These are phyloP conservation scores for Malassezia vespertilionis DNA, from an alignment of 1,284 basidiomycete species.

Conservation along the genomic window DNA sequence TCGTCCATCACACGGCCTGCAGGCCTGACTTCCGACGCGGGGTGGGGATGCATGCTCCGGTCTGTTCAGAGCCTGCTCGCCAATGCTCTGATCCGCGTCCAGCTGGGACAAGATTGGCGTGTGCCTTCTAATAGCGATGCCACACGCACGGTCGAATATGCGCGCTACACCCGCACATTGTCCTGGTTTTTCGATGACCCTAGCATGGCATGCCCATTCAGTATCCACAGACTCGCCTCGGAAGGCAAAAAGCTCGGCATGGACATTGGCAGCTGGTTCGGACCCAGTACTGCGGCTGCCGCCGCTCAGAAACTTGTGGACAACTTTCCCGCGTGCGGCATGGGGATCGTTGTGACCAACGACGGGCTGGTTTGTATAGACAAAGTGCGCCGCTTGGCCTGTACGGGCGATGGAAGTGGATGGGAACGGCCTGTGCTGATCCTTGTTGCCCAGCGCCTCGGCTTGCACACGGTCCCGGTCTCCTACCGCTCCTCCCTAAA, in stretches of 20 bases:
- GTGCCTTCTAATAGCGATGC: conserved; percentile 11
- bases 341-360: conserved; percentile 63
- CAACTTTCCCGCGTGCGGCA: conserved; percentile 66
- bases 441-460: conserved; percentile 73
- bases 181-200: conserved; percentile 94
- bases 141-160: conserved; percentile 21
- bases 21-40: conserved; percentile 83
- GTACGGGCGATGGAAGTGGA: conserved; percentile 49
- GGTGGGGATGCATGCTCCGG: conserved; percentile 96
- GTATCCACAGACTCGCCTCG: conserved; percentile 87
- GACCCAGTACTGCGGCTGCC: conserved; percentile 88
- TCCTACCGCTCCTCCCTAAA: conserved; percentile 89
- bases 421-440: conserved; percentile 61
- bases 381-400: conserved; percentile 73
- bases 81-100: conserved; percentile 70
- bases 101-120: conserved; percentile 56
- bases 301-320: conserved; percentile 65
- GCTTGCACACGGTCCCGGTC: conserved; percentile 84
- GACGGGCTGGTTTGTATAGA: conserved; percentile 75
- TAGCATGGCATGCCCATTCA: conserved; percentile 75
- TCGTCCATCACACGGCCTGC: conserved; percentile 14
- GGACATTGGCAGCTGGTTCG: conserved; percentile 94
- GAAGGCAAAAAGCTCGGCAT: conserved; percentile 89
- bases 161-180: conserved; percentile 69
- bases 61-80: conserved; percentile 88